Base-by-base conservation (phyloP, 2,329 filamentous ascomycete species). In the Stenocarpella maydis region DNA sequence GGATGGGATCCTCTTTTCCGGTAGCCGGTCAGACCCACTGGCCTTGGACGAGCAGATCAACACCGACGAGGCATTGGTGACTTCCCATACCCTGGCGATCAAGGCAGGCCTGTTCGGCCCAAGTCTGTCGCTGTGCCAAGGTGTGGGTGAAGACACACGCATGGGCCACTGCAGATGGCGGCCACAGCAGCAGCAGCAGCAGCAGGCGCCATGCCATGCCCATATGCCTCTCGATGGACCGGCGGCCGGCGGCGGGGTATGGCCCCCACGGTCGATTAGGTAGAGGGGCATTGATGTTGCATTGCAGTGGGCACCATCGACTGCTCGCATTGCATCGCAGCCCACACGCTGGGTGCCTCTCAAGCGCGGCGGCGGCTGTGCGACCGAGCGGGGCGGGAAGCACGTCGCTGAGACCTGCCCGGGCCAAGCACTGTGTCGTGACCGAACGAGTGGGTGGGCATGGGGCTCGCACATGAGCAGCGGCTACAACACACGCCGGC, bases 251-350 rank as follows among this genome's bases (percentile, higher is more conserved):
- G 26, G 15, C n/a, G n/a, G n/a, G n/a, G n/a, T n/a, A n/a, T n/a
- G 37, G 10, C 12, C 39, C 24, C 55, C 9, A 61, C 10, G 55
- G 39, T n/a, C 47, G 55, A 61, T 47, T 47, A 47, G 55, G 55
- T 61, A 47, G 58, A 63, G 43, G 58, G 43, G 58, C n/a, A n/a
- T n/a, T n/a, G 24, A 63, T 63, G 58, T 63, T 49, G 58, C 58
- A 63, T 63, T 45, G 58, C 58, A 37, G 34, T 37, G 34, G 34
- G 34, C 34, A 34, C n/a, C n/a, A 63, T 61, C 41, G 17, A 45
- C 41, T n/a, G n/a, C n/a, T 34, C 34, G 34, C 34, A 37, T 61
- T 34, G 55, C 39, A 34, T 43, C 21, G 55, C 34, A 28, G 55
- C 39, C 28, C 55, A 61, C 55, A 61, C 55, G n/a, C n/a, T n/a